Conservation (phyloP, 2,329 filamentous ascomycete species). For the Fusarium beomiforme region DNA sequence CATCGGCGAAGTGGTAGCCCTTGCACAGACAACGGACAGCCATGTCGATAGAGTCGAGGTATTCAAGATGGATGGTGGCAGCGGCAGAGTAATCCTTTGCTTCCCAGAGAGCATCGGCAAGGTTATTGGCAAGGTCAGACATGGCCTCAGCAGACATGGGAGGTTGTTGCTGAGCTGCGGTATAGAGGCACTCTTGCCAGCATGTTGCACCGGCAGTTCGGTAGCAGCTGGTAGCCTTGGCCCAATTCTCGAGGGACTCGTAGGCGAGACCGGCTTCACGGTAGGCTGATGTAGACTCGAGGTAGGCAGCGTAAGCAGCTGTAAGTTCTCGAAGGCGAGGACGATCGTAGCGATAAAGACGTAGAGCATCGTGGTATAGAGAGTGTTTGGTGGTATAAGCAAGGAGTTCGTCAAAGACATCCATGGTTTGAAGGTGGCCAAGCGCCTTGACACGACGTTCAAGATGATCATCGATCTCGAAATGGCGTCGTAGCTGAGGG, state of each 20-base stretch:
- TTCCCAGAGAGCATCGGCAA: slow-evolving; percentile 84
- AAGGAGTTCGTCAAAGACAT: slow-evolving; percentile 80
- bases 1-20: slow-evolving; percentile 87
- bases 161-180: slow-evolving; percentile 73
- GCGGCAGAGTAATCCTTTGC: slow-evolving; percentile 85
- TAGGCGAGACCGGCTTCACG: slow-evolving; percentile 91
- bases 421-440: slow-evolving; percentile 75
- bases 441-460: slow-evolving; percentile 81
- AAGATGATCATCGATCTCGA: slow-evolving; percentile 90
- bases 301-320: slow-evolving; percentile 79
- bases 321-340: slow-evolving; percentile 75
- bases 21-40: slow-evolving; percentile 85
- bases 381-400: slow-evolving; percentile 81
- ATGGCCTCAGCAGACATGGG: slow-evolving; percentile 70
- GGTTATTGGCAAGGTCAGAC: slow-evolving; percentile 72
- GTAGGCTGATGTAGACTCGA: slow-evolving; percentile 79
- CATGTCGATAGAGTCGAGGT: slow-evolving; percentile 76
- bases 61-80: slow-evolving; percentile 82
- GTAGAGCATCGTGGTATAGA: slow-evolving; percentile 81
- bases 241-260: slow-evolving; percentile 82
- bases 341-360: slow-evolving; percentile 84
- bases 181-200: slow-evolving; percentile 92
- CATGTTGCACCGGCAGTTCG: slow-evolving; percentile 77
- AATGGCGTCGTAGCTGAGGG: slow-evolving; percentile 75
- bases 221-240: slow-evolving; percentile 83